Evolutionary conservation across 495 filamentous ascomycete genomes (phyloP).

Genomic region (Rusavskia elegans): DNA sequence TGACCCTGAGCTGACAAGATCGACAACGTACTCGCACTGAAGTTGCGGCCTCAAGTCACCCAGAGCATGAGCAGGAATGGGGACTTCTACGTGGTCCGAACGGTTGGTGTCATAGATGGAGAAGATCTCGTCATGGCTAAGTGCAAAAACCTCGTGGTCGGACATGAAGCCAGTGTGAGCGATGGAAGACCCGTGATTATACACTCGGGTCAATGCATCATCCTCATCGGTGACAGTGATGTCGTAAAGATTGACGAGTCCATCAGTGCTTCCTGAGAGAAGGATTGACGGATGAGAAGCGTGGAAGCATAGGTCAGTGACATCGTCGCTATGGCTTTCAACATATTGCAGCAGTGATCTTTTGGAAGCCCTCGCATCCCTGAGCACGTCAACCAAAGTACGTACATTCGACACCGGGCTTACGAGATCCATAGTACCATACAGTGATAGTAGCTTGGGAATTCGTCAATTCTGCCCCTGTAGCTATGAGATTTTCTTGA

Average conservation of each 20-base stretch:
- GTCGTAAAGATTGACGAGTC: conserved; percentile 75
- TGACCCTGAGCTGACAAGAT: conserved; percentile 30
- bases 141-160: conserved; percentile 48
- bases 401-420: background rate
- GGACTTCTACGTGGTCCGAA: conserved; percentile 34
- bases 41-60: conserved; percentile 61
- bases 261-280: conserved; percentile 83
- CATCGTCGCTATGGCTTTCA: conserved; percentile 84
- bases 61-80: conserved; percentile 40
- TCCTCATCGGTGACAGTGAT: conserved; percentile 62
- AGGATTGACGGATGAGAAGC: conserved; percentile 45
- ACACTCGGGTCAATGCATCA: conserved; percentile 67
- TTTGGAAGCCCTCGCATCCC: conserved; percentile 49
- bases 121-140: conserved; percentile 69
- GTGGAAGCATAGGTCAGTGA: conserved; percentile 73
- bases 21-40: conserved; percentile 68
- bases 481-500: conserved; percentile 44
- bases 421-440: conserved; percentile 36
- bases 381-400: conserved; percentile 13
- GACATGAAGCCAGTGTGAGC: conserved; percentile 72
- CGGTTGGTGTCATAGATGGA: conserved; percentile 57
- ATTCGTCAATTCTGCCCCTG: conserved; percentile 64
- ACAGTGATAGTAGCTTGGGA: conserved; percentile 56
- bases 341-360: conserved; percentile 45
- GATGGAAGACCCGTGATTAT: conserved; percentile 73